phyloP scores from a whole-genome alignment of 1,284 basidiomycete species.

The Ustilago tritici region DNA sequence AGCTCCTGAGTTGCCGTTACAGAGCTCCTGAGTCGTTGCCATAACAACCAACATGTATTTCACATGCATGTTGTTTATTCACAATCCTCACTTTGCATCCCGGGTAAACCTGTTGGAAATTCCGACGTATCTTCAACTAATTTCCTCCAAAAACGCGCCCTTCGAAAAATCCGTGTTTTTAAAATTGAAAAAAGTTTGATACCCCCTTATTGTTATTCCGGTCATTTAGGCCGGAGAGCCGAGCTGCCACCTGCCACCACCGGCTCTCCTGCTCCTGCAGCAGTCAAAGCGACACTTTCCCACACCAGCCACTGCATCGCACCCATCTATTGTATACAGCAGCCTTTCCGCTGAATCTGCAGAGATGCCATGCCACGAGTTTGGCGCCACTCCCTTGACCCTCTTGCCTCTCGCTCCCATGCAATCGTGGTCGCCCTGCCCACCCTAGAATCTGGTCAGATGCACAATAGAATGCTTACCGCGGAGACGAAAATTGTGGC shows the following conservation, averaged over 20 bases:
- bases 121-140: too few relatives aligned
- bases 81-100: too few relatives aligned
- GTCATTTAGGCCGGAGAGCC: background rate
- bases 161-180: too few relatives aligned
- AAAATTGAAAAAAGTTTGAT: too few relatives aligned
- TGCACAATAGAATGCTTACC: background rate
- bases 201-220: background rate
- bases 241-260: background rate
- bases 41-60: too few relatives aligned
- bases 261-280: conserved; percentile 4
- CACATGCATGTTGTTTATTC: too few relatives aligned
- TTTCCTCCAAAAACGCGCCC: too few relatives aligned
- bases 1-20: too few relatives aligned
- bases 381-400: background rate
- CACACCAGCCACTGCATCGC: background rate
- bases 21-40: too few relatives aligned
- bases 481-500: background rate
- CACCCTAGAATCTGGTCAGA: background rate
- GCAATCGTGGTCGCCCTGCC: too few relatives aligned
- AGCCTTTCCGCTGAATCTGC: background rate
- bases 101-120: too few relatives aligned
- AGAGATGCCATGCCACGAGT: background rate
- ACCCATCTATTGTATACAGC: background rate
- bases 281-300: conserved; percentile 7
- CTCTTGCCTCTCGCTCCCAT: background rate